These are phyloP conservation scores for Glomus cerebriforme DNA, from an alignment of 192 early-diverging fungal species.

Conservation along the genomic window DNA sequence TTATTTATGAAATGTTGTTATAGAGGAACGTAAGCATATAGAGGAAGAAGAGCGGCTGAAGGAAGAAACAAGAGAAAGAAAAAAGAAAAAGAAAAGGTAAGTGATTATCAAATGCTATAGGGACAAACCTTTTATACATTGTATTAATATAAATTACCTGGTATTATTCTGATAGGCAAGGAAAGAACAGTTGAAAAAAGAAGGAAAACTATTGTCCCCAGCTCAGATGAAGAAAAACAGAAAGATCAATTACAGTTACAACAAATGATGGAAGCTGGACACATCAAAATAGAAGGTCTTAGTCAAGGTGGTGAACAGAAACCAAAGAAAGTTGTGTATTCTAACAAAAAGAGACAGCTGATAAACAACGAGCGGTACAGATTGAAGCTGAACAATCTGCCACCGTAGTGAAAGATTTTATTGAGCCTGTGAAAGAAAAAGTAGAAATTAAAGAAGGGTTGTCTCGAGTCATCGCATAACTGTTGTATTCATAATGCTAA, in stretches of 20 bases:
- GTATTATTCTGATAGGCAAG: conserved; percentile 55
- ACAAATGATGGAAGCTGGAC: conserved; percentile 76
- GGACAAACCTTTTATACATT: neutral
- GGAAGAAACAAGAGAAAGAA: conserved; percentile 78
- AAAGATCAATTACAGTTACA: conserved; percentile 70
- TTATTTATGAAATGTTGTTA: neutral
- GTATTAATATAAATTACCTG: neutral
- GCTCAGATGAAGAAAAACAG: conserved; percentile 88
- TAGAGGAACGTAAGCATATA: conserved; percentile 31
- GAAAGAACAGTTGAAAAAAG: conserved; percentile 84
- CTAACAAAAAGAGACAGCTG: conserved; percentile 74
- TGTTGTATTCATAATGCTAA: neutral
- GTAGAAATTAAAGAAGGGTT: neutral
- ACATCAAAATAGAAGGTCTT: conserved; percentile 70
- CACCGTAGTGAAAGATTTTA: neutral
- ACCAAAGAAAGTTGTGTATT: conserved; percentile 73
- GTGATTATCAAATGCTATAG: neutral
- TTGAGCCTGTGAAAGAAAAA: conserved; percentile 35
- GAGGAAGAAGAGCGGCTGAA: conserved; percentile 78
- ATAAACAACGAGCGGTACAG: conserved; percentile 27
- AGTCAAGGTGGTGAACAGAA: conserved; percentile 48
- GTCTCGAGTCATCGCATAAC: neutral
- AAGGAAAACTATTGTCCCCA: conserved; percentile 91
- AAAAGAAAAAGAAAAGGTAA: conserved; percentile 79
- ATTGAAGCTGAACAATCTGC: neutral